Conservation (phyloP, 164 flowering plant species). For the Umbellularia californica region DNA sequence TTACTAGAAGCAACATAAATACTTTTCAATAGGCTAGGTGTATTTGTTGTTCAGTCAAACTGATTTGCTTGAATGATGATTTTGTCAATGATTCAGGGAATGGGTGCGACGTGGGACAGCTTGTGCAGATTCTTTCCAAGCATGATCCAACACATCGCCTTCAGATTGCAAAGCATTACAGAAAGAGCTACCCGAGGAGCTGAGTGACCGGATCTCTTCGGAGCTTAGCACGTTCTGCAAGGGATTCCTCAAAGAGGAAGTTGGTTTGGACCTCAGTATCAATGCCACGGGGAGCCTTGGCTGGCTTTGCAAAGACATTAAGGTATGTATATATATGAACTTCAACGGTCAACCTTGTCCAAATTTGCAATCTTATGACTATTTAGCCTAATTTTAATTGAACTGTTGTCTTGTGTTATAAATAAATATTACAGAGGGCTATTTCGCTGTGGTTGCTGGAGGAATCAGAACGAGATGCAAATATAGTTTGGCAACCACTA, state of each 20-base stretch:
- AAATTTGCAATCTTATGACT: too few species aligned
- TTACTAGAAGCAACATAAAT: too few species aligned
- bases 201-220: neutral
- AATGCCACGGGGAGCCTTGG: neutral
- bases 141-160: neutral
- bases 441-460: constrained; percentile 38
- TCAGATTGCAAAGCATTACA: neutral
- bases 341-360: too few species aligned
- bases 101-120: neutral
- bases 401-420: neutral
- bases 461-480: constrained; percentile 34
- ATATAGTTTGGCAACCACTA: too few species aligned
- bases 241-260: neutral
- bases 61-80: neutral
- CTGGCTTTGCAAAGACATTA: neutral
- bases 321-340: neutral
- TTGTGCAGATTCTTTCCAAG: neutral
- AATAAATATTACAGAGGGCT: constrained; percentile 23
- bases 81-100: neutral
- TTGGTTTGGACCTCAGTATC: neutral
- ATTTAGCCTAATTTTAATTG: too few species aligned
- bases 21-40: too few species aligned
- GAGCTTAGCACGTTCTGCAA: neutral
- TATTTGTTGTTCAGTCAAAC: too few species aligned
- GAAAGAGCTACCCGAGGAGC: neutral